Evolutionary conservation across 164 flowering plant genomes (phyloP).

Genomic region (Liquidambar formosana): DNA sequence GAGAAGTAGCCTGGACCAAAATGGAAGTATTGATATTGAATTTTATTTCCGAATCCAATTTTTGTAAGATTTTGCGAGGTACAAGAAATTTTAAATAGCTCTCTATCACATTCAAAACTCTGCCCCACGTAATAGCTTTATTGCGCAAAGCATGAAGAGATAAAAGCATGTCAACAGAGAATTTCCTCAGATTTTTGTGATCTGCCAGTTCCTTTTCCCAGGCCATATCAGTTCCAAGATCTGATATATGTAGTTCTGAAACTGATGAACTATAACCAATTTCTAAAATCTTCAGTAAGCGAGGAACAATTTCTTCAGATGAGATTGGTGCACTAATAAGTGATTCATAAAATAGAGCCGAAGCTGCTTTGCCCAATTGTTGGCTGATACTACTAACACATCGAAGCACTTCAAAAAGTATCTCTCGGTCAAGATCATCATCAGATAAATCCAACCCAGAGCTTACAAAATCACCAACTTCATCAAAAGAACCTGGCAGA

Average conservation of each 20-base stretch:
- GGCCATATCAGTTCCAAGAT: constrained; percentile 54
- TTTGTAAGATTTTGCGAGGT: constrained; percentile 47
- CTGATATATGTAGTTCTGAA: constrained; percentile 34
- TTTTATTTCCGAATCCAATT: constrained; percentile 28
- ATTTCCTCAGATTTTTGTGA: constrained; percentile 71
- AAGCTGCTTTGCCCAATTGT: constrained; percentile 73
- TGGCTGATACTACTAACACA: constrained; percentile 58
- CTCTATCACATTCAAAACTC: constrained; percentile 64
- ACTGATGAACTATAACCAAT: constrained; percentile 59
- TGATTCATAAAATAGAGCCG: constrained; percentile 70
- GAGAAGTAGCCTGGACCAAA: constrained; percentile 72
- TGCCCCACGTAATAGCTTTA: constrained; percentile 68
- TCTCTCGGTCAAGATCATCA: constrained; percentile 47
- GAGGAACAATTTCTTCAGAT: constrained; percentile 62
- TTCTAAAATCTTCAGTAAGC: constrained; percentile 68
- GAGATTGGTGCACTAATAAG: constrained; percentile 43
- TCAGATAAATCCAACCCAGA: constrained; percentile 41
- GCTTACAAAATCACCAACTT: constrained; percentile 38
- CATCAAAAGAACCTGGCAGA: constrained; percentile 55
- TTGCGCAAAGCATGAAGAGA: constrained; percentile 54
- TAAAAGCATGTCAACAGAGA: constrained; percentile 71
- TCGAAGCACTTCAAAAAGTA: constrained; percentile 62
- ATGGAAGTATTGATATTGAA: constrained; percentile 40
- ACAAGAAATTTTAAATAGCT: constrained; percentile 67
- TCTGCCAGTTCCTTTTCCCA: constrained; percentile 61